These are phyloP conservation scores for Ceratocystis huliohia DNA, from an alignment of 2,329 filamentous ascomycete genomes.

Conservation along the genomic window DNA sequence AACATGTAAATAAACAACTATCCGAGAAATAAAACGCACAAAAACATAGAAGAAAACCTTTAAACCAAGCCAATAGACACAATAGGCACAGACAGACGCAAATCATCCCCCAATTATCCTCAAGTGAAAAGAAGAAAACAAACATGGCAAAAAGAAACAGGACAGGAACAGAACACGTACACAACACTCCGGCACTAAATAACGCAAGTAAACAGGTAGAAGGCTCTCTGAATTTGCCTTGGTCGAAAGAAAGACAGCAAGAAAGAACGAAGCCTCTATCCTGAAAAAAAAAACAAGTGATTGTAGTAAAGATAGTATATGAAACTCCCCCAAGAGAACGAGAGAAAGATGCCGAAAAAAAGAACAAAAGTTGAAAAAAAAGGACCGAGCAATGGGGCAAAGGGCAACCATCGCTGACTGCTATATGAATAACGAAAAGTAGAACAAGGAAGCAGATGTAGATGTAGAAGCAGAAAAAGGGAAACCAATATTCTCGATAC, in stretches of 20 bases:
- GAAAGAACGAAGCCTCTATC: not conserved
- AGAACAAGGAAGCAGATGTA: not conserved
- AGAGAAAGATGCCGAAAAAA: not conserved
- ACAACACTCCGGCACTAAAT: too few relatives aligned
- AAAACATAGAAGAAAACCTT: too few relatives aligned
- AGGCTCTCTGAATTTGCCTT: not conserved
- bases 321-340: not conserved
- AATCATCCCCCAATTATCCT: too few relatives aligned
- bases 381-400: not conserved
- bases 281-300: not conserved
- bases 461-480: conserved; percentile 11
- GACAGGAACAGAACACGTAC: too few relatives aligned
- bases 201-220: not conserved
- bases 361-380: conserved; percentile 5
- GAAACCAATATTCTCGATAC: conserved; percentile 15
- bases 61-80: too few relatives aligned
- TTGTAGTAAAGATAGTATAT: conserved; percentile 7
- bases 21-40: too few relatives aligned
- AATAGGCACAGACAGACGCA: too few relatives aligned
- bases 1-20: too few relatives aligned
- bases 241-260: not conserved
- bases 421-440: not conserved
- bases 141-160: too few relatives aligned
- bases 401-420: not conserved
- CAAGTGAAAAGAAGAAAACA: too few relatives aligned